Evolutionary conservation across 345 rosid species (phyloP), one percentile per base, ranked within the genome.

Genomic region (Eucalyptus melliodora): DNA sequence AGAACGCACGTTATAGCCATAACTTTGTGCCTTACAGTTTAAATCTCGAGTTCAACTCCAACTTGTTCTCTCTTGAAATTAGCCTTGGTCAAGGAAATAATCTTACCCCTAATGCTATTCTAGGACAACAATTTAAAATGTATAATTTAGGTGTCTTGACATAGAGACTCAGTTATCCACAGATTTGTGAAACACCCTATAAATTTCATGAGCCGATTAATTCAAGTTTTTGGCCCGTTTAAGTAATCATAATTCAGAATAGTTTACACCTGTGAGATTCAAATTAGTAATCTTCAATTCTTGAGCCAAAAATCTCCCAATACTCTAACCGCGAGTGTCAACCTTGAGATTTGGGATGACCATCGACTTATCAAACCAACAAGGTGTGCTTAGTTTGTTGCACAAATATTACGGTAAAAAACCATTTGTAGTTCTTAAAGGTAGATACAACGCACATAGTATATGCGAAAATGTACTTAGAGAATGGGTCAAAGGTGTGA

Each of bases 161-260:
- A 0, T 27, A 34, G 0, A 60, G 5, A 27, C 31, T 11, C 0
- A 13, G 15, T 62, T 12, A 62, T 62, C 34, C 8, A 14, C 0
- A 62, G 1, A 30, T 62, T 27, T 1, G 13, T 27, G 4, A 62
- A 62, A 62, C 7, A 27, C 2, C 9, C 16, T 27, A 13, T 9
- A 62, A 62, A 27, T 30, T 13, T 13, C 69, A 62, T 6, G 3
- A 62, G 16, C 0, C 1, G 9, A 62, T 62, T 62, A 62, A 62
- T 62, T 62, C 4, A 62, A 0, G 27, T 30, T 62, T 62, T 62
- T 62, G 31, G 69, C 3, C 16, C 0, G 0, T 27, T 27, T 62
- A 62, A 7, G 16, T 27, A 30, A 30, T 13, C 16, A 7, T 3
- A 62, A 13, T 30, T 27, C 1, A 27, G 0, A 60, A 27, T 1